Base-by-base conservation (phyloP, 768 basidiomycete genomes). In the Lactarius hengduanensis region DNA sequence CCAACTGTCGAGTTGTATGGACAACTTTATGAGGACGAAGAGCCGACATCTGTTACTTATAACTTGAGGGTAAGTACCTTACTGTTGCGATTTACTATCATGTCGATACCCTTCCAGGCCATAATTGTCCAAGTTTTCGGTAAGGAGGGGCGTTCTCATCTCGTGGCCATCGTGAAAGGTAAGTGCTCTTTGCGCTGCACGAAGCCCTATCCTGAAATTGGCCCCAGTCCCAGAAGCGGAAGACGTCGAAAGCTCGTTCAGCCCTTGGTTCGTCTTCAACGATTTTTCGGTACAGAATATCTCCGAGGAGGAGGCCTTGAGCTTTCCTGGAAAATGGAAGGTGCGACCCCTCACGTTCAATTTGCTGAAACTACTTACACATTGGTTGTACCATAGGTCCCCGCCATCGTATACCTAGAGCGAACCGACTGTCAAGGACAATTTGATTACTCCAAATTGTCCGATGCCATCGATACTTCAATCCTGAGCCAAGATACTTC, bases 261-360 rank as follows among this genome's bases (percentile, higher is more conserved):
- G 85, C 62, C 85, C 86, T 1, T 99, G 97, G 97, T 90, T 90
- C 72, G 76, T 98, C 62, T 98, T 98, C 86, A 99, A 99, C 73
- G 97, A 99, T 73, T 99, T 99, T 73, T 82, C 88, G 1, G 97
- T 99, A 15, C 81, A 82, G 57, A 91, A 92, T 63, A 86, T 98
- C 36, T 80, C 89, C 2, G 91, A 96, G 76, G 83, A 87, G 40
- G 95, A 98, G 71, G 96, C 92, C 1, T 77, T 98, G 65, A 88
- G 89, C 72, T 95, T 97, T 73, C 86, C 90, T 10, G 87, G 83
- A n/a, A 82, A 80, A 56, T 99, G 96, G 96, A 99, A 99, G 85
- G 96, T 91, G 34, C 36, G 82, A 47, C 38, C 36, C 2, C 28
- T 28, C 36, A 10, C 36, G 3, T 32, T 28, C 36, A 10, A 10